A percentile compares a stretch with the other conserved stretches of the same genome.
Conservation (phyloP, 163 green algal species). For the Chloromonas sp. region DNA sequence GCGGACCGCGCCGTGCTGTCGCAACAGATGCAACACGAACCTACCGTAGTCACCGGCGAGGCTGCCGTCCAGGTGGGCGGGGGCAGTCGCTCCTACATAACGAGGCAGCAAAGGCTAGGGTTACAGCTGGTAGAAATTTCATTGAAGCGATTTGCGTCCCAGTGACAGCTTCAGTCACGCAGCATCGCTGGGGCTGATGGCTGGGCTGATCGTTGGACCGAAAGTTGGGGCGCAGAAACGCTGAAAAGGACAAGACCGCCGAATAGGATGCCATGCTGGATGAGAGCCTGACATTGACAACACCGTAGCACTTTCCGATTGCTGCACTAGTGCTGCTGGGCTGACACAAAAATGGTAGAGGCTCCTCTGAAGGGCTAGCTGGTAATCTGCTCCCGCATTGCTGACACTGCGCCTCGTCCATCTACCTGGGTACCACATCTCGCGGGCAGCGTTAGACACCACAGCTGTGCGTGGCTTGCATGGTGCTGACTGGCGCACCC, state of each 20-base stretch:
- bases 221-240: background rate
- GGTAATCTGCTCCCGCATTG: too few relatives aligned
- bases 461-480: background rate
- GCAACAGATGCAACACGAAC: slow-evolving; percentile 6
- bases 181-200: background rate
- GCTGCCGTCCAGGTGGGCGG: slow-evolving; percentile 63
- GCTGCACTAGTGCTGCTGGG: background rate
- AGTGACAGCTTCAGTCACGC: background rate
- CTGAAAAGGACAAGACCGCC: background rate
- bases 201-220: background rate
- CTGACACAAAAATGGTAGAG: background rate
- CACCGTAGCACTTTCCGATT: background rate
- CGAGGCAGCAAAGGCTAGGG: background rate
- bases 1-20: background rate
- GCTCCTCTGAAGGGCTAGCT: too few relatives aligned
- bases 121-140: background rate
- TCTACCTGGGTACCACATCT: slow-evolving; percentile 18
- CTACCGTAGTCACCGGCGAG: slow-evolving; percentile 39
- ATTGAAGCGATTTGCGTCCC: background rate
- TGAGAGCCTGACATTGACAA: background rate
- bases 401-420: background rate
- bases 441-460: slow-evolving; percentile 1
- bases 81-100: slow-evolving; percentile 60
- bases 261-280: background rate
- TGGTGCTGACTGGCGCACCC: too few relatives aligned